Conservation (phyloP, 2,329 filamentous ascomycete species). For the Colletotrichum cordylinicola region DNA sequence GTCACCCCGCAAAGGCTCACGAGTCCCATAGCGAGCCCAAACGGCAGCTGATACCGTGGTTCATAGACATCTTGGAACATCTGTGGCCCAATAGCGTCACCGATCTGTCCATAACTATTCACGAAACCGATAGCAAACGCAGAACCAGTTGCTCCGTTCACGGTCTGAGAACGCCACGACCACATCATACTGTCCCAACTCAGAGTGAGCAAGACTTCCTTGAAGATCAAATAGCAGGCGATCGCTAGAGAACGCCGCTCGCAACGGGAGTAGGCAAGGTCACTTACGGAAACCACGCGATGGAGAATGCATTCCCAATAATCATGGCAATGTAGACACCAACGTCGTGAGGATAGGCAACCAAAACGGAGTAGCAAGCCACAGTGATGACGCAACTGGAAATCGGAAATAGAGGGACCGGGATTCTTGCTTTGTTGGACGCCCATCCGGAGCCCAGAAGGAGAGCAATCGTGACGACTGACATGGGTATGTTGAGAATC, state of each 20-base stretch:
- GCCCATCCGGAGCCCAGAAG: not conserved
- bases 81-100: not conserved
- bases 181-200: not conserved
- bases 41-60: not conserved
- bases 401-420: not conserved
- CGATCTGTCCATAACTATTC: not conserved
- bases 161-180: not conserved
- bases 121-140: not conserved
- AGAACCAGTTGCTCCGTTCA: not conserved
- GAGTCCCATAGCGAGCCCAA: not conserved
- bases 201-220: accelerated
- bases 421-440: not conserved
- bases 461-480: not conserved
- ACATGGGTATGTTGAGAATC: not conserved
- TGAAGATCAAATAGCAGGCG: accelerated
- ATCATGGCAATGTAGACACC: not conserved
- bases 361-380: not conserved
- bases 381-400: not conserved
- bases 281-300: not conserved
- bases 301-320: not conserved
- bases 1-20: not conserved
- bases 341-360: not conserved
- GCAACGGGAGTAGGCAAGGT: not conserved
- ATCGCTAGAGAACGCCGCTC: not conserved
- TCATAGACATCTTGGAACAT: not conserved